Percentiles rank a stretch among this genome's conserved stretches.
phyloP scores from a whole-genome alignment of 352 stramenopile genomes.

The Pythium periplocum region DNA sequence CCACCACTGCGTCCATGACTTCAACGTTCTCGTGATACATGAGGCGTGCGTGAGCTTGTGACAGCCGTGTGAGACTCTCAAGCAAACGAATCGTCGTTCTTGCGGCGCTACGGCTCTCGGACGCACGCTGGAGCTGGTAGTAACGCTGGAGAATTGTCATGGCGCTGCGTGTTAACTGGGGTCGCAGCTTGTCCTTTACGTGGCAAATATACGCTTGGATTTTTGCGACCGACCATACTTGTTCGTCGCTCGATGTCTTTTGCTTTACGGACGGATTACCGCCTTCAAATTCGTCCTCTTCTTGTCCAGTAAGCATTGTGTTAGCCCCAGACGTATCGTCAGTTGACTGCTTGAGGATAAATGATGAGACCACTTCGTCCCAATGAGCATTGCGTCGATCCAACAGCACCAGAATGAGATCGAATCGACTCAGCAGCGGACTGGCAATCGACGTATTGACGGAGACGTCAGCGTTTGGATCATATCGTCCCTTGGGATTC shows the following conservation, averaged over 20 bases:
- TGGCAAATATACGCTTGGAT: conserved; percentile 91
- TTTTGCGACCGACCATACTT: conserved; percentile 85
- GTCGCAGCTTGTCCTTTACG: conserved; percentile 86
- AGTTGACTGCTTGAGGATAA: conserved; percentile 90
- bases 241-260: background rate
- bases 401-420: conserved; percentile 95
- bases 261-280: conserved; percentile 4
- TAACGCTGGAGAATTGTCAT: conserved; percentile 89
- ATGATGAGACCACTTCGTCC: conserved; percentile 93
- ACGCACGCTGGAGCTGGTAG: conserved; percentile 80
- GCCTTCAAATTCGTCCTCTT: too few relatives aligned
- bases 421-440: conserved; percentile 96
- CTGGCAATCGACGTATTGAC: conserved; percentile 95
- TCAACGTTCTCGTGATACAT: conserved; percentile 66
- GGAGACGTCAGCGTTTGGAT: conserved; percentile 85
- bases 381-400: conserved; percentile 85
- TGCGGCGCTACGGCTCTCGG: conserved; percentile 52
- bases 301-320: conserved; percentile 5
- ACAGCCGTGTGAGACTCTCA: conserved; percentile 91
- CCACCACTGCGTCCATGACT: conserved; percentile 72
- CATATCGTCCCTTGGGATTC: conserved; percentile 89
- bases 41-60: conserved; percentile 88
- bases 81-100: conserved; percentile 93
- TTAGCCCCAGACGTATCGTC: conserved; percentile 7
- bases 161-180: conserved; percentile 70